Evolutionary conservation across 2,329 filamentous ascomycete species (phyloP).

Genomic region (Alternaria panax): DNA sequence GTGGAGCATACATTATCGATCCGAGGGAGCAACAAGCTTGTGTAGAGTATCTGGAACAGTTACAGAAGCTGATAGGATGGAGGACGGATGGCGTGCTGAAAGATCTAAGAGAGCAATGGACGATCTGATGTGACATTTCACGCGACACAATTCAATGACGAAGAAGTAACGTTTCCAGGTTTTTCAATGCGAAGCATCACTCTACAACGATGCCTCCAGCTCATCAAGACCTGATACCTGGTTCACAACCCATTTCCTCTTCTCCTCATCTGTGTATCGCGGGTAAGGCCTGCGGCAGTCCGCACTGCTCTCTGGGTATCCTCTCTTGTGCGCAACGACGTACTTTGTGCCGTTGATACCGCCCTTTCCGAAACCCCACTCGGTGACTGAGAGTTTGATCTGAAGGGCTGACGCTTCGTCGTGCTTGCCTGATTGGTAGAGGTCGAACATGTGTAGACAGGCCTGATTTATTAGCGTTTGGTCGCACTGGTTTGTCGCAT

Average conservation of each 20-base stretch:
- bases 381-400: slow-evolving; percentile 59
- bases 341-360: slow-evolving; percentile 69
- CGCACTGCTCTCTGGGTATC: slow-evolving; percentile 60
- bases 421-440: slow-evolving; percentile 57
- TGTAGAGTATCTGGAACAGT: slow-evolving; percentile 33
- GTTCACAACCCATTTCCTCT: slow-evolving; percentile 55
- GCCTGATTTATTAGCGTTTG: slow-evolving; percentile 26
- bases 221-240: slow-evolving; percentile 44
- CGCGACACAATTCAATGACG: not conserved
- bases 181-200: not conserved
- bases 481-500: not conserved
- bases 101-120: slow-evolving; percentile 37
- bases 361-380: slow-evolving; percentile 65
- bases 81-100: slow-evolving; percentile 37
- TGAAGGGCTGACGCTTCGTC: slow-evolving; percentile 60
- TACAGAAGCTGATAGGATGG: slow-evolving; percentile 37
- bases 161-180: not conserved
- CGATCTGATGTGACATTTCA: not conserved
- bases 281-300: slow-evolving; percentile 65
- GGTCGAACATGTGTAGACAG: slow-evolving; percentile 58
- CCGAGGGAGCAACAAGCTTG: slow-evolving; percentile 37
- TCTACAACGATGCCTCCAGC: slow-evolving; percentile 37
- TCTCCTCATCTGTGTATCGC: slow-evolving; percentile 55
- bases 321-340: slow-evolving; percentile 62
- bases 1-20: slow-evolving; percentile 39